phyloP scores from a whole-genome alignment of 2,329 filamentous ascomycete species.

The Samsoniella hepiali region DNA sequence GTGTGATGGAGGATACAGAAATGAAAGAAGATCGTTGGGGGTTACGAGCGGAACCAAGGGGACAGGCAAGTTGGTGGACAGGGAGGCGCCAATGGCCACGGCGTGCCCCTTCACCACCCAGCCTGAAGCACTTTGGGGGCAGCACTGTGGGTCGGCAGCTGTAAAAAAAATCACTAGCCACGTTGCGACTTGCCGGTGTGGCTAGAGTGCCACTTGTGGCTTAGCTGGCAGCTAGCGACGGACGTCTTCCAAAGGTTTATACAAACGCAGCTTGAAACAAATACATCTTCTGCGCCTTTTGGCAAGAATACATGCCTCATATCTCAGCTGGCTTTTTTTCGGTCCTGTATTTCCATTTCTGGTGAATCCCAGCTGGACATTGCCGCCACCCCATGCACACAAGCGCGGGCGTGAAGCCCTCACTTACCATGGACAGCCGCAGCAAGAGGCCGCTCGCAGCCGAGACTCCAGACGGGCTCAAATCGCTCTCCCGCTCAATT shows the following conservation, averaged over 20 bases:
- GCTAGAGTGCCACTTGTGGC: constrained; percentile 1
- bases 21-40: background rate
- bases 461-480: constrained; percentile 17
- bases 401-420: background rate
- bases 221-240: background rate
- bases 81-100: constrained; percentile 8
- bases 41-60: constrained; percentile 7
- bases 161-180: constrained; percentile 2
- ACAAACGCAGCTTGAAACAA: background rate
- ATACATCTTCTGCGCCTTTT: background rate
- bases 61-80: background rate
- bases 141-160: background rate
- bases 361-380: background rate
- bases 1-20: constrained; percentile 9
- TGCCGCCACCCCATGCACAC: background rate
- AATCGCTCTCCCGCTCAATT: constrained; percentile 38
- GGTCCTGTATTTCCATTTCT: no score
- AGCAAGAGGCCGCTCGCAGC: constrained; percentile 8
- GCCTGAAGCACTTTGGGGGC: constrained; percentile 5
- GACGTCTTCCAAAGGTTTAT: background rate
- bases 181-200: background rate
- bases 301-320: background rate
- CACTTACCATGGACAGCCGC: background rate
- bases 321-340: no score
- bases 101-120: background rate